Evolutionary conservation across 495 filamentous ascomycete species (phyloP).

Genomic region (Podospora pseudoanserina): DNA sequence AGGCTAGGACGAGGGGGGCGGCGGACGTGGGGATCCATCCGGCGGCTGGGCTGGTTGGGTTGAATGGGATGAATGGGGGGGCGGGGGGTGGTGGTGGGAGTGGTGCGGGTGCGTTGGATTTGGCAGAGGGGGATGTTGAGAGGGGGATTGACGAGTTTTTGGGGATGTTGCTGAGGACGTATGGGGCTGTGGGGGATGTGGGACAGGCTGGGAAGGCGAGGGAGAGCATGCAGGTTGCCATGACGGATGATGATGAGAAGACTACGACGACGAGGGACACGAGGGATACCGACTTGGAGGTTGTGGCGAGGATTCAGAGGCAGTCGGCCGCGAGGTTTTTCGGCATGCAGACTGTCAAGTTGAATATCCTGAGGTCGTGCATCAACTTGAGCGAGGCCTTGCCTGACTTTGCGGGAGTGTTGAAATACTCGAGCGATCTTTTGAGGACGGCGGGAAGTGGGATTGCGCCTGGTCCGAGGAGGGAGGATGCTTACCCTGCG

Average conservation of each 20-base stretch:
- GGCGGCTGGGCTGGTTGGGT: conserved; percentile 71
- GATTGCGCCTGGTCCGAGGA: conserved; percentile 63
- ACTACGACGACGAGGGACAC: not conserved
- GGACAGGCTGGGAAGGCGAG: not conserved
- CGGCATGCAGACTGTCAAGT: conserved; percentile 68
- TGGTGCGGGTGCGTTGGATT: conserved; percentile 58
- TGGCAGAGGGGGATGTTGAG: conserved; percentile 73
- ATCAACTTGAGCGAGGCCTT: conserved; percentile 91
- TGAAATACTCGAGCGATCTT: conserved; percentile 79
- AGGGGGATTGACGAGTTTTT: conserved; percentile 59
- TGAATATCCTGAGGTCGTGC: conserved; percentile 77
- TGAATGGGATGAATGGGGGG: conserved; percentile 48
- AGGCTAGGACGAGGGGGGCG: conserved; percentile 86
- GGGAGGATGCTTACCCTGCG: conserved; percentile 57
- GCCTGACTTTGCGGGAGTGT: conserved; percentile 83
- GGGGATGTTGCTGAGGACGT: conserved; percentile 45
- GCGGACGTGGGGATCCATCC: conserved; percentile 95
- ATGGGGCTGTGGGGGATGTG: conserved; percentile 47
- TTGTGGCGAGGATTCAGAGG: conserved; percentile 48
- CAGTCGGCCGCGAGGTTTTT: conserved; percentile 55
- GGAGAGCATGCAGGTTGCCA: not conserved
- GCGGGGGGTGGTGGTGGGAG: conserved; percentile 31
- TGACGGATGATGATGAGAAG: conserved; percentile 28
- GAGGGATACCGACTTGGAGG: conserved; percentile 40
- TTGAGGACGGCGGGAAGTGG: conserved; percentile 77